Evolutionary conservation across 768 basidiomycete species (phyloP), one percentile per base, ranked within the genome.

Genomic region (Calocybe gangraenosa): DNA sequence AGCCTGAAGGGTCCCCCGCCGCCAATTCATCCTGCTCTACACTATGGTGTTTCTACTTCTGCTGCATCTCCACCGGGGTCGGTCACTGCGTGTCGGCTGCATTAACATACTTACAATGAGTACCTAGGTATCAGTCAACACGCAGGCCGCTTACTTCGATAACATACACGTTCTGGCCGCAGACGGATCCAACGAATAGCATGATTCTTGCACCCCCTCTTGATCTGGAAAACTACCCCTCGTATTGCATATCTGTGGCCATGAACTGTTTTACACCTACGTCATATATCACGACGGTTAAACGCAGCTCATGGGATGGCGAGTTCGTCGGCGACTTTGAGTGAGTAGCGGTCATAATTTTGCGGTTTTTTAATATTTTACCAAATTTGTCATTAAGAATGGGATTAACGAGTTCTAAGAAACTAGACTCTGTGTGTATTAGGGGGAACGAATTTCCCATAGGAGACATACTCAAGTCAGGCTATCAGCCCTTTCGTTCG

Each of bases 231-330:
- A 52, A 55, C 33, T 51, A 59, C n/a, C 62, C 65, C 20, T 60
- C 68, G 13, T 75, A 74, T 37, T 69, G 68, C 43, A 70, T 78
- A 18, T 65, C 69, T 11, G 73, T 76, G 18, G 67, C 61, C 42
- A 58, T 73, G 62, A 75, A 76, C 53, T 73, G 73, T 51, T 76
- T 76, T 50, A 73, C 70, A 3, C 75, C 75, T 1, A 65, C 71
- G 2, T 74, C 72, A 7, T 68, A 67, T 52, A 71, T 75, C 20
- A 76, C 76, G 0, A 65, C 68, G 2, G 54, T 78, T 41, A 58
- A 64, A 19, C 63, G 67, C 38, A 62, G 61, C n/a, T 60, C 66
- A 3, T 66, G 64, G 56, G 61, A 69, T 14, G 73, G 74, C 0
- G 70, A 74, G 21, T 33, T 69, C 0, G 63, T 78, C 9, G 75